phyloP scores from a whole-genome alignment of 1,284 basidiomycete genomes.

The Inonotus obliquus region DNA sequence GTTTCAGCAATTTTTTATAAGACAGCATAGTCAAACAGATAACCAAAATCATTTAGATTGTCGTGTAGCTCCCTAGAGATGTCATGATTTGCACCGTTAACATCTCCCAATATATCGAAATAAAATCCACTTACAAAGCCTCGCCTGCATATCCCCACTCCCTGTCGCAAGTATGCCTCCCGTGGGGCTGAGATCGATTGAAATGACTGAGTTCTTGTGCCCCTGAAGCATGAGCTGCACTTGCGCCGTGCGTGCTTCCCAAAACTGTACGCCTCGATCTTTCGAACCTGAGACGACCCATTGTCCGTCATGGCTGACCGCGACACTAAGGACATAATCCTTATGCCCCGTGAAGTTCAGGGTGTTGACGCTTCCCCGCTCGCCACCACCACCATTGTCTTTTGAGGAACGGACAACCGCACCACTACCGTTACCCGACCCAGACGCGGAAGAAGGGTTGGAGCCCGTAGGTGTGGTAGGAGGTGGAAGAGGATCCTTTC shows the following conservation, averaged over 20 bases:
- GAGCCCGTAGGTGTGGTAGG: slow-evolving; percentile 4
- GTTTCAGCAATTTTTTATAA: too few species aligned
- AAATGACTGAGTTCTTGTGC: slow-evolving; percentile 91
- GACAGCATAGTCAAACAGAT: not conserved
- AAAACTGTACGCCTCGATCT: slow-evolving; percentile 86
- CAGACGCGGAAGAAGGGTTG: not conserved
- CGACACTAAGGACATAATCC: slow-evolving; percentile 79
- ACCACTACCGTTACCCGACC: not conserved
- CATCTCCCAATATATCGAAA: not conserved
- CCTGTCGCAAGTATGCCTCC: slow-evolving; percentile 80
- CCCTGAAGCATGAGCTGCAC: slow-evolving; percentile 85
- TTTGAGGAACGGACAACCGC: not conserved
- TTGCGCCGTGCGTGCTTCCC: slow-evolving; percentile 73
- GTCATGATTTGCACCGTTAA: not conserved
- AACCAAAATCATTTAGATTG: not conserved
- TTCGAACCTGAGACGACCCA: slow-evolving; percentile 92
- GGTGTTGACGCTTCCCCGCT: slow-evolving; percentile 50
- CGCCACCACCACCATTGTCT: slow-evolving; percentile 36
- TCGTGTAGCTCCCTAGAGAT: not conserved
- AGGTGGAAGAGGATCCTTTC: slow-evolving; percentile 16
- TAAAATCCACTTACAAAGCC: slow-evolving; percentile 56
- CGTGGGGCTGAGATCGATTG: slow-evolving; percentile 74
- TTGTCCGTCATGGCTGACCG: slow-evolving; percentile 78
- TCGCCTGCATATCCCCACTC: slow-evolving; percentile 80
- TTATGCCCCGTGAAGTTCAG: slow-evolving; percentile 84